Percentiles rank a stretch among this genome's conserved stretches.
These are phyloP conservation scores for Brassica balearica DNA, from an alignment of 441 rosid species.

Conservation along the genomic window DNA sequence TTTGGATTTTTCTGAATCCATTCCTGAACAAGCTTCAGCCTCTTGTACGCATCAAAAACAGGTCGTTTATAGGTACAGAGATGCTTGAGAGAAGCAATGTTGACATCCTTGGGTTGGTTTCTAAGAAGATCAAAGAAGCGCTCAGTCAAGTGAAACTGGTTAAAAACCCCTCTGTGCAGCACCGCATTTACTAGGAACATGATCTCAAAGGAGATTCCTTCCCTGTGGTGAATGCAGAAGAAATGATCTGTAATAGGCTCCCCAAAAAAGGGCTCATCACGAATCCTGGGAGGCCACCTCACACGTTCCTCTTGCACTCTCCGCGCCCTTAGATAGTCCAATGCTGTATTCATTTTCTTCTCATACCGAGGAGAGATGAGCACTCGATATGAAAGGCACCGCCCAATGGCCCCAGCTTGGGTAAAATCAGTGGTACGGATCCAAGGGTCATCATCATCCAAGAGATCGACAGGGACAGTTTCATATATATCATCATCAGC, in stretches of 20 bases:
- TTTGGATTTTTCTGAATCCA: constrained; percentile 75
- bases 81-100: constrained; percentile 78
- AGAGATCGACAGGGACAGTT: constrained; percentile 61
- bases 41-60: constrained; percentile 65
- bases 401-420: constrained; percentile 75
- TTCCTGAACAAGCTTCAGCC: constrained; percentile 66
- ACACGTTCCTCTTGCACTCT: constrained; percentile 61
- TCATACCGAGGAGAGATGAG: constrained; percentile 73
- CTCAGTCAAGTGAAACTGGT: constrained; percentile 68
- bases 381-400: constrained; percentile 70
- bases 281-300: constrained; percentile 48
- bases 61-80: constrained; percentile 70
- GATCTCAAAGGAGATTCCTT: constrained; percentile 69
- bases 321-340: constrained; percentile 55
- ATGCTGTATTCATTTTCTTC: constrained; percentile 57
- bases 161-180: constrained; percentile 76
- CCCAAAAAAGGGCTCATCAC: constrained; percentile 74
- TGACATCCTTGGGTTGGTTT: constrained; percentile 64
- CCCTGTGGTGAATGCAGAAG: constrained; percentile 59
- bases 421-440: constrained; percentile 92
- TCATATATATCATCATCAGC: constrained; percentile 78
- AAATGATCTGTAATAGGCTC: constrained; percentile 58
- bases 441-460: constrained; percentile 99
- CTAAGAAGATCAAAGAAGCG: constrained; percentile 71
- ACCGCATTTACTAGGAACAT: constrained; percentile 82